Percentiles rank a stretch among this genome's conserved stretches.
phyloP scores from a whole-genome alignment of 768 basidiomycete species.

The Scleroderma bovista region DNA sequence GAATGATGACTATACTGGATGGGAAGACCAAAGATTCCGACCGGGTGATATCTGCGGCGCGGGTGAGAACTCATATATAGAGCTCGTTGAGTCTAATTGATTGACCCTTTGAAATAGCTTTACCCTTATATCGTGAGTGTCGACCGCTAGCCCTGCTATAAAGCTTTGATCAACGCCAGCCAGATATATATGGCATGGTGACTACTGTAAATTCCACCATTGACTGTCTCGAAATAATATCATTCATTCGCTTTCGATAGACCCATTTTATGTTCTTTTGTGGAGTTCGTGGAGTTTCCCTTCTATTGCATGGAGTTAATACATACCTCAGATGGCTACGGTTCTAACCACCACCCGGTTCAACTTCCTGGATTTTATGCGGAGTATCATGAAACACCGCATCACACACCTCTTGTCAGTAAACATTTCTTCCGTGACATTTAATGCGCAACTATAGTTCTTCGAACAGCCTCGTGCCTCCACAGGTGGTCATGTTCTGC shows the following conservation, averaged over 20 bases:
- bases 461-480: conserved; percentile 36
- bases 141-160: background rate
- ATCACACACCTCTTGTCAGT: conserved; percentile 42
- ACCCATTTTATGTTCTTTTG: conserved; percentile 52
- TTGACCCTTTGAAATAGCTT: conserved; percentile 39
- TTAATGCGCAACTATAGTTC: background rate
- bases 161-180: conserved; percentile 3
- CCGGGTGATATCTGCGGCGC: conserved; percentile 57
- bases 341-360: conserved; percentile 42
- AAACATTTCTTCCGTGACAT: background rate
- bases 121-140: conserved; percentile 57
- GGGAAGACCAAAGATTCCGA: conserved; percentile 47
- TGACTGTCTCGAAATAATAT: conserved; percentile 8
- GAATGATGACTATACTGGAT: conserved; percentile 38
- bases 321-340: conserved; percentile 39
- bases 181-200: conserved; percentile 65
- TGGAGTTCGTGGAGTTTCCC: conserved; percentile 38
- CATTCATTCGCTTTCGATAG: conserved; percentile 33
- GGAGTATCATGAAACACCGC: conserved; percentile 39
- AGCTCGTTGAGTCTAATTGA: background rate
- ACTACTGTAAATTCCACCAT: conserved; percentile 53
- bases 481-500: conserved; percentile 43
- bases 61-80: conserved; percentile 33
- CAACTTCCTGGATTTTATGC: conserved; percentile 38
- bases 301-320: conserved; percentile 3